A percentile compares a stretch with the other conserved stretches of the same genome.
phyloP scores from a whole-genome alignment of 805 yeast species.

The Nakazawaea wyomingensis region DNA sequence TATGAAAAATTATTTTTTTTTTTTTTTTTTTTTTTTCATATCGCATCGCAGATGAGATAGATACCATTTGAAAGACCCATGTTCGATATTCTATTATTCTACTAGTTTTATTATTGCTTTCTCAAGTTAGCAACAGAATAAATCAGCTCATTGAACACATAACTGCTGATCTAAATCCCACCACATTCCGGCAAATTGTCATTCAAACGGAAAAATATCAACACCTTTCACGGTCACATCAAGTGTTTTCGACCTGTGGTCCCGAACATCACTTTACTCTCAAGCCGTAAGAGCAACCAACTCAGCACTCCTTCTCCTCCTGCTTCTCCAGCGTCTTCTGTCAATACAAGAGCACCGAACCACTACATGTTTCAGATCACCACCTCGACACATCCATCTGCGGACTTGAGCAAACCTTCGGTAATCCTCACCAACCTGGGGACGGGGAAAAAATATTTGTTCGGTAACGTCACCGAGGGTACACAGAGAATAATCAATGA shows the following conservation, averaged over 20 bases:
- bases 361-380: conserved; percentile 9
- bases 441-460: conserved; percentile 51
- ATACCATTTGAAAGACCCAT: no score
- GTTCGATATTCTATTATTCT: no score
- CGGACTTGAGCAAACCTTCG: conserved; percentile 55
- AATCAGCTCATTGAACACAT: no score
- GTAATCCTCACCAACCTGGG: conserved; percentile 43
- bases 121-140: no score
- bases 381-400: conserved; percentile 47
- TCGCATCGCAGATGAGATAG: no score
- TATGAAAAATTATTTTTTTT: no score
- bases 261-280: neutral
- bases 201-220: neutral
- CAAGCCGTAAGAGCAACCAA: neutral
- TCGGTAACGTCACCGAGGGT: conserved; percentile 86
- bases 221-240: neutral
- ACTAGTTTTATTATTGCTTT: no score
- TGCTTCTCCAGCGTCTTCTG: no score
- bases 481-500: conserved; percentile 71
- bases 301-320: no score
- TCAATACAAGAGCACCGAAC: neutral
- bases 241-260: neutral
- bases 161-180: no score
- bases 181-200: neutral
- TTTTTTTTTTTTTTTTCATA: no score